These are phyloP conservation scores for Bruguiera hainesii DNA, from an alignment of 441 rosid species.

Conservation along the genomic window DNA sequence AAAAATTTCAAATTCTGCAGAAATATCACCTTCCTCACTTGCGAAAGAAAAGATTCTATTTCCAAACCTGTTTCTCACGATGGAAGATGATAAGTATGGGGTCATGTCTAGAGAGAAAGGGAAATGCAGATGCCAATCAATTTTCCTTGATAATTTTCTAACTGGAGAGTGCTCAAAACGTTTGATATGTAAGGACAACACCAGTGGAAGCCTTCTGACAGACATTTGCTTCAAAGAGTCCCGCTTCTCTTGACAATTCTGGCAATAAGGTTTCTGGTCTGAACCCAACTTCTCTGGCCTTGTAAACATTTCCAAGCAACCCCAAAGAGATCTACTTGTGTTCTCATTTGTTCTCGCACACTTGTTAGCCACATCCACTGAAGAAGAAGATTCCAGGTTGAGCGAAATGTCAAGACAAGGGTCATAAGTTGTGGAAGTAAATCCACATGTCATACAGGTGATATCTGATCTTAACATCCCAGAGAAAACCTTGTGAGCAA, in stretches of 20 bases:
- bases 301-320: slow-evolving; percentile 78
- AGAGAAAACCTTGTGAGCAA: slow-evolving; percentile 82
- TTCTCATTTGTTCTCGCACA: slow-evolving; percentile 42
- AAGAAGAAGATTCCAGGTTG: slow-evolving; percentile 46
- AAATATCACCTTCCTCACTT: slow-evolving; percentile 44
- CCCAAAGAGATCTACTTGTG: slow-evolving; percentile 44
- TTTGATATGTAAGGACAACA: slow-evolving; percentile 73
- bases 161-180: slow-evolving; percentile 70
- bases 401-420: slow-evolving; percentile 88
- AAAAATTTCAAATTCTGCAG: slow-evolving; percentile 72
- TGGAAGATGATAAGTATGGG: slow-evolving; percentile 67
- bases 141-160: slow-evolving; percentile 56
- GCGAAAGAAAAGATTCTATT: slow-evolving; percentile 61
- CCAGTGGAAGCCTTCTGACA: slow-evolving; percentile 66
- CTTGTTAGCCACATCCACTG: slow-evolving; percentile 32
- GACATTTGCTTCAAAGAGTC: slow-evolving; percentile 81
- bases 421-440: slow-evolving; percentile 76
- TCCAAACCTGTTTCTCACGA: slow-evolving; percentile 60
- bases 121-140: slow-evolving; percentile 70
- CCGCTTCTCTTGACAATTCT: slow-evolving; percentile 62
- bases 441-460: slow-evolving; percentile 74
- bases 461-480: slow-evolving; percentile 88
- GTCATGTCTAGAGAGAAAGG: slow-evolving; percentile 79
- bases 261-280: slow-evolving; percentile 75
- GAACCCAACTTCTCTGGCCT: slow-evolving; percentile 75